Conservation (phyloP, 176 grass and related monocot species). For the Thinopyrum elongatum region DNA sequence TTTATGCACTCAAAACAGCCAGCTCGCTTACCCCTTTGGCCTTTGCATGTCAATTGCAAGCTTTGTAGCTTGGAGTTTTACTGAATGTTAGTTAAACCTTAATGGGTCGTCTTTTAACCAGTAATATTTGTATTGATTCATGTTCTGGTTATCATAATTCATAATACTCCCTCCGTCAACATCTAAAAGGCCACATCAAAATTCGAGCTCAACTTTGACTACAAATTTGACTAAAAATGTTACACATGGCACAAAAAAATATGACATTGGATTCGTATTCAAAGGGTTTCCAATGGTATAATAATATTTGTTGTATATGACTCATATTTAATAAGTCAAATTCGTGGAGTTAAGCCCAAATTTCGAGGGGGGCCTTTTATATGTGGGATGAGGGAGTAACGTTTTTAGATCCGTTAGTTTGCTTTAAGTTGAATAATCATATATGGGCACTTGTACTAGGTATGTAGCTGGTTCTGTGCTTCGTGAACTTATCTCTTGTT, state of each 20-base stretch:
- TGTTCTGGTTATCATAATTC: background rate
- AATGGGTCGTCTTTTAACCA: background rate
- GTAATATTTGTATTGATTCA: constrained; percentile 12
- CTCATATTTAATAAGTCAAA: background rate
- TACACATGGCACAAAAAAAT: background rate
- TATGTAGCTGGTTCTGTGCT: constrained; percentile 11
- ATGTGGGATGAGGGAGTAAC: background rate
- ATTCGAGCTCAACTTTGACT: background rate
- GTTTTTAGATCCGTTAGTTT: background rate
- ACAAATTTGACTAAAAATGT: background rate
- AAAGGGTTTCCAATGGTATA: background rate
- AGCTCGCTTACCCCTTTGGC: background rate
- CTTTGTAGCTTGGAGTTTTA: background rate
- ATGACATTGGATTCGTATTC: background rate
- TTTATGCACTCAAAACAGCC: background rate
- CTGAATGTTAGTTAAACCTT: background rate
- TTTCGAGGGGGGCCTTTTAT: background rate
- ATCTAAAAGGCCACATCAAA: background rate
- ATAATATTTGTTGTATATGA: background rate
- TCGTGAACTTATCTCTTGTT: constrained; percentile 7
- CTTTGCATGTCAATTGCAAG: background rate
- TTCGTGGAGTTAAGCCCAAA: background rate
- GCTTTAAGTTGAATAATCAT: constrained; percentile 16
- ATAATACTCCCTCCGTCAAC: background rate
- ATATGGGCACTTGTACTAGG: background rate